These are phyloP conservation scores for Schwanniomyces occidentalis DNA, from an alignment of 805 yeast species.

Conservation along the genomic window DNA sequence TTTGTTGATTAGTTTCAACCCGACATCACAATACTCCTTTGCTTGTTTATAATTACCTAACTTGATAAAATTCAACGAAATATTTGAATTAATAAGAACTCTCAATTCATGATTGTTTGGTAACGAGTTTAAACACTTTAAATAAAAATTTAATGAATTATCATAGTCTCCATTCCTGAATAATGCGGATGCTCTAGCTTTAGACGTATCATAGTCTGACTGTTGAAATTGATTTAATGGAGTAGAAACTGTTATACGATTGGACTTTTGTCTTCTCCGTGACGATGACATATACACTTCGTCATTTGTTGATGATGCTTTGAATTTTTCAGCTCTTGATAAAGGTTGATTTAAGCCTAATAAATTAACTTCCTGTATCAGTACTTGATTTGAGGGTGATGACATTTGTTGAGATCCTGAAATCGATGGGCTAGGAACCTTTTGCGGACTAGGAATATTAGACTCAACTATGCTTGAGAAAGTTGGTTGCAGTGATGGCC, in stretches of 20 bases:
- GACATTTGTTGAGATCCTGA: too few relatives aligned
- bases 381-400: too few relatives aligned
- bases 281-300: conserved; percentile 24
- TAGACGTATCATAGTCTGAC: conserved; percentile 47
- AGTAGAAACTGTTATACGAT: conserved; percentile 9
- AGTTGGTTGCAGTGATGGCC: conserved; percentile 8
- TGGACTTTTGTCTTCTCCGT: conserved; percentile 18
- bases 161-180: conserved; percentile 84
- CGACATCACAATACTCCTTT: conserved; percentile 46
- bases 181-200: conserved; percentile 57
- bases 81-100: conserved; percentile 71
- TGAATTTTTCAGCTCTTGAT: conserved; percentile 27
- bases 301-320: conserved; percentile 14
- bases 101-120: conserved; percentile 66
- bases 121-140: conserved; percentile 47
- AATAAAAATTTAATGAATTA: conserved; percentile 61
- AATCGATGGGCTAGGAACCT: too few relatives aligned
- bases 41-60: conserved; percentile 68
- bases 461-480: too few relatives aligned
- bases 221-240: conserved; percentile 40
- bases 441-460: too few relatives aligned
- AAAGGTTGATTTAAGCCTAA: conserved; percentile 20
- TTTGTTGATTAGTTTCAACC: conserved; percentile 35
- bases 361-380: conserved; percentile 24
- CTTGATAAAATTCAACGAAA: conserved; percentile 59